phyloP scores from a whole-genome alignment of 805 yeast species.

The Candida incommunis region DNA sequence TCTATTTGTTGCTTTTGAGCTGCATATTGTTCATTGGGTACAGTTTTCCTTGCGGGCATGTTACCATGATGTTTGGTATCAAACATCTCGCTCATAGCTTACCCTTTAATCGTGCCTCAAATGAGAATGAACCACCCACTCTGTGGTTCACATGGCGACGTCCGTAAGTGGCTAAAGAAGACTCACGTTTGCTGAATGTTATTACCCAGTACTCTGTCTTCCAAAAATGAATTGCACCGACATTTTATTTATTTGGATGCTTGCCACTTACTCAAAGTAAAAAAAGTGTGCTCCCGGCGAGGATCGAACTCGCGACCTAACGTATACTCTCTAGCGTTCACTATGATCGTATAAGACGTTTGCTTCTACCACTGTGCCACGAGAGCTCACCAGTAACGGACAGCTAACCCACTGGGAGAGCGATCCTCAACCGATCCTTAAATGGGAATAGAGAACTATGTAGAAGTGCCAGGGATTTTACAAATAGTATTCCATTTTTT shows the following conservation, averaged over 20 bases:
- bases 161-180: background rate
- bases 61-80: background rate
- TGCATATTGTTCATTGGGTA: background rate
- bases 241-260: no score
- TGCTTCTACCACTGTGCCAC: conserved; percentile 15
- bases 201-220: background rate
- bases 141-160: background rate
- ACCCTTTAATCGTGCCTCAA: background rate
- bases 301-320: conserved; percentile 18
- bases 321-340: conserved; percentile 12
- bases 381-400: conserved; percentile 8
- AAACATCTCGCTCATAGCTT: background rate
- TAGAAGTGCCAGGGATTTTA: no score
- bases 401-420: conserved; percentile 1
- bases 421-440: conserved; percentile 1
- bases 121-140: background rate
- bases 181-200: background rate
- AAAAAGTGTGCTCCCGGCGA: conserved; percentile 11
- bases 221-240: background rate
- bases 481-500: no score
- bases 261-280: no score
- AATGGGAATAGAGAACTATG: no score
- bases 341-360: conserved; percentile 5
- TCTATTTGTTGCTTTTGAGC: background rate
- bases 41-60: background rate